Base-by-base conservation (phyloP, 2,329 filamentous ascomycete genomes). In the Scedosporium apiospermum region DNA sequence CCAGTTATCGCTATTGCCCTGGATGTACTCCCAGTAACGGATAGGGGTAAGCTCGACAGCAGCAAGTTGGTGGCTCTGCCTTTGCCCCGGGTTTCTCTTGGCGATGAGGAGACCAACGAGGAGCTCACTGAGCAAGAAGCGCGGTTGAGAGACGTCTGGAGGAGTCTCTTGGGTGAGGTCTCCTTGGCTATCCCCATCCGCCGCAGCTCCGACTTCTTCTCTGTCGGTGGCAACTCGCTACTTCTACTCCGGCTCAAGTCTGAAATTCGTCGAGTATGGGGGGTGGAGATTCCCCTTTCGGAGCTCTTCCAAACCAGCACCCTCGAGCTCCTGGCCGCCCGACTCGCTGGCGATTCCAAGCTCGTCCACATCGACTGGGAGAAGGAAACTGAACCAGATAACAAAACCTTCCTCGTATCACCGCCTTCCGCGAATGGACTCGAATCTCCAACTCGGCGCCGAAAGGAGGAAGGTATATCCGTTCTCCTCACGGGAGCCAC, bases 151-250 rank as follows among this genome's bases (percentile, higher is more conserved):
- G 6, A 23, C 21, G 51, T 57, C n/a, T 57, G 18, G 26, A 49
- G 44, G 12, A n/a, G 44, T 1, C 6, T 57, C 6, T 57, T 23
- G 53, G 23, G 6, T 55, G 6, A 21, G 46, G 38, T n/a, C 60
- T 49, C 0, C 55, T 51, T 23, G 49, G 58, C 16, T 27, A 62
- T 41, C 23, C 58, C 23, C 58, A 57, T 38, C 27, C 44, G 16
- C 42, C 63, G 23, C 44, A 49, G 65, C 3, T 68, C 75, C 3
- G 72, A 76, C 66, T 79, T 81, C 67, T 80, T 79, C 67, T 63
- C 64, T 0, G 65, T 73, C 1, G 77, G 77, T 2, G 78, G 77
- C 4, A 78, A 72, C 63, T 79, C 77, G 0, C 61, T 78, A 4
- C 68, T 77, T 0, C 65, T 78, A 1, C 65, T 78, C 10, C 63